These are phyloP conservation scores for Termitomyces sp. DNA, from an alignment of 768 basidiomycete genomes.

Conservation along the genomic window DNA sequence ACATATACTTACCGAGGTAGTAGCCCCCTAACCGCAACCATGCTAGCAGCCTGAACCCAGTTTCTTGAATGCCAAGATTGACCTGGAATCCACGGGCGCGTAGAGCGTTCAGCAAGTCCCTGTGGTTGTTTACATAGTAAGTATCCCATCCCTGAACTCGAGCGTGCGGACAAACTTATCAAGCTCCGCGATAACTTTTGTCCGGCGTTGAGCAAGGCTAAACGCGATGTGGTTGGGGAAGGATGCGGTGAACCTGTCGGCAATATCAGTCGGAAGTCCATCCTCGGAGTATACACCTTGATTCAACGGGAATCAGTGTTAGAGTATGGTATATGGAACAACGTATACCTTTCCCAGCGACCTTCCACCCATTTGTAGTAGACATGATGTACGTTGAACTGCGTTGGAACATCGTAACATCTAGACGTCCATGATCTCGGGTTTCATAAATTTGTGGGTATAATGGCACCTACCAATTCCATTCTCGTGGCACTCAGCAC, in stretches of 20 bases:
- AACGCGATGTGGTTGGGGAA: conserved; percentile 36
- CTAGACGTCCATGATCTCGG: conserved; percentile 20
- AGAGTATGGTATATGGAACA: neutral
- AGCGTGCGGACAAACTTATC: conserved; percentile 41
- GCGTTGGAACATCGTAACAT: conserved; percentile 59
- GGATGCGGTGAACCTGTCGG: conserved; percentile 46
- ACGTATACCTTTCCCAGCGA: conserved; percentile 20
- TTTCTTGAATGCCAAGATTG: conserved; percentile 45
- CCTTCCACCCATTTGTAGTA: conserved; percentile 15
- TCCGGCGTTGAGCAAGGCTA: conserved; percentile 27
- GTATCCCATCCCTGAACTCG: neutral
- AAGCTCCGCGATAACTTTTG: conserved; percentile 42
- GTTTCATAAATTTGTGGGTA: no score
- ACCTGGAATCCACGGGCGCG: conserved; percentile 53
- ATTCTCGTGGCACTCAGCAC: conserved; percentile 37
- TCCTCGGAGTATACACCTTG: conserved; percentile 45
- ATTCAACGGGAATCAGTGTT: neutral
- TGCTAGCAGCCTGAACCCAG: conserved; percentile 48
- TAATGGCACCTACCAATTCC: conserved; percentile 32
- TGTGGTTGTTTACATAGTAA: conserved; percentile 15
- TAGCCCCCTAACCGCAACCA: conserved; percentile 56
- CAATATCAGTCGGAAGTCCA: conserved; percentile 44
- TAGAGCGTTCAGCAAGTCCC: conserved; percentile 53
- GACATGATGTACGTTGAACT: conserved; percentile 30
- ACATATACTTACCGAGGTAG: conserved; percentile 50